Conservation (phyloP, 768 basidiomycete species). For the Russula dissimulans region DNA sequence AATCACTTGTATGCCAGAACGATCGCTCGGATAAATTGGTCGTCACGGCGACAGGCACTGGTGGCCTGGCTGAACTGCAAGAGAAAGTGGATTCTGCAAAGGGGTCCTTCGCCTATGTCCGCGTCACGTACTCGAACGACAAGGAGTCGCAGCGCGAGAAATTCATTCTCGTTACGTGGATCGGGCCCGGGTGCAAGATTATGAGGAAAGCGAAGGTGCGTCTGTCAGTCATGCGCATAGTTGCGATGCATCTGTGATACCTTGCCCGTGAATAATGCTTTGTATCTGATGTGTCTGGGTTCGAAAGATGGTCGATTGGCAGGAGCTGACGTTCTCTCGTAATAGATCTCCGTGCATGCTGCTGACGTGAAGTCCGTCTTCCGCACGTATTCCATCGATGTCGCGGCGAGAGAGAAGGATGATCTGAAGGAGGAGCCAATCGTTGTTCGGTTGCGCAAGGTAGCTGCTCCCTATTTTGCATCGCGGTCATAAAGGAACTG, state of each 20-base stretch:
- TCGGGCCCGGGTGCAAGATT: slow-evolving; percentile 72
- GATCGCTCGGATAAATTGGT: slow-evolving; percentile 75
- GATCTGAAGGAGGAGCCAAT: slow-evolving; percentile 88
- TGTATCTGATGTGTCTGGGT: not conserved
- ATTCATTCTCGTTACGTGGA: slow-evolving; percentile 81
- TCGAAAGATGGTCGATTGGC: not conserved
- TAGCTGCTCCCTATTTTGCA: slow-evolving; percentile 28
- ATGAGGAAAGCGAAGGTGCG: slow-evolving; percentile 88
- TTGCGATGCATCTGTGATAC: not conserved
- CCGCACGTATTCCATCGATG: slow-evolving; percentile 76
- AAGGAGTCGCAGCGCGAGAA: slow-evolving; percentile 84
- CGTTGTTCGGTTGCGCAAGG: slow-evolving; percentile 72
- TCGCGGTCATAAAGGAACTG: slow-evolving; percentile 19
- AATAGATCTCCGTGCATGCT: slow-evolving; percentile 83
- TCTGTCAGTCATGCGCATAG: slow-evolving; percentile 19
- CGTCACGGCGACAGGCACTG: slow-evolving; percentile 70
- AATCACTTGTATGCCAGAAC: slow-evolving; percentile 30
- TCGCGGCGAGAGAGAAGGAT: slow-evolving; percentile 71
- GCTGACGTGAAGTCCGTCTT: slow-evolving; percentile 81
- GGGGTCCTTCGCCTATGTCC: slow-evolving; percentile 79
- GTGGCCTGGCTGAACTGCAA: slow-evolving; percentile 70
- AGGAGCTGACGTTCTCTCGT: slow-evolving; percentile 16
- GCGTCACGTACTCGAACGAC: slow-evolving; percentile 79
- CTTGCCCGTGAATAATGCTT: not conserved
- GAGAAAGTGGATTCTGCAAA: slow-evolving; percentile 59